These are phyloP conservation scores for Aureobasidium namibiae DNA, from an alignment of 2,329 filamentous ascomycete genomes.

Conservation along the genomic window DNA sequence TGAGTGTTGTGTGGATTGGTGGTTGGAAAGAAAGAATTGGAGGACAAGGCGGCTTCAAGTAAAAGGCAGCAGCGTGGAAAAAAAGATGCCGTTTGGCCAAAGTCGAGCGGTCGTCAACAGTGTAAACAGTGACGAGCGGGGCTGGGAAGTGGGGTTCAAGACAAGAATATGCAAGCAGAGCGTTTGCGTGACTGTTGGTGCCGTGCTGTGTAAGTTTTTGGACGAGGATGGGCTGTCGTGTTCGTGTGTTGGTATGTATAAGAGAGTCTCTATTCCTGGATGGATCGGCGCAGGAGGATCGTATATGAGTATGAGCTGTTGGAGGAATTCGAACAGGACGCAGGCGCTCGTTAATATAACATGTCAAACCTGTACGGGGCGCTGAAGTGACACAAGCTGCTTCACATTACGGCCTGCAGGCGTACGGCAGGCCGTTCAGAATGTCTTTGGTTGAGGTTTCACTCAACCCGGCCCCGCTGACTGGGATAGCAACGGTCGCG, in stretches of 20 bases:
- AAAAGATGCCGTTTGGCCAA: conserved; percentile 1
- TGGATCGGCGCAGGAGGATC: not conserved
- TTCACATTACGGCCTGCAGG: conserved; percentile 3
- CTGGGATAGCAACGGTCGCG: conserved; percentile 9
- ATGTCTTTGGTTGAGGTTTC: conserved; percentile 14
- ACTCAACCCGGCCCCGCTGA: conserved; percentile 8
- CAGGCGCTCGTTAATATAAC: conserved; percentile 10
- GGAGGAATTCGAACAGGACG: not conserved
- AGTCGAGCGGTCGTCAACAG: conserved; percentile 10
- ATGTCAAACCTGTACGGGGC: conserved; percentile 6
- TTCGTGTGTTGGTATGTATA: not conserved
- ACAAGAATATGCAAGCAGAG: conserved; percentile 8
- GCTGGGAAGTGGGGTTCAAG: conserved; percentile 11
- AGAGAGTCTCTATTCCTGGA: conserved; percentile 3
- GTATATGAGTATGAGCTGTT: conserved; percentile 1
- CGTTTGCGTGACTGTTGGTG: conserved; percentile 4
- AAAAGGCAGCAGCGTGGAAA: conserved; percentile 5
- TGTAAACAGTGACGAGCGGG: conserved; percentile 12
- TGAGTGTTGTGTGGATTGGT: conserved; percentile 1
- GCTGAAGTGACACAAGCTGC: conserved; percentile 8
- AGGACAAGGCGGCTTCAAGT: conserved; percentile 9
- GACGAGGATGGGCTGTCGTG: not conserved
- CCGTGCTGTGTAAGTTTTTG: not conserved
- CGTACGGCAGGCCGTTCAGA: conserved; percentile 2
- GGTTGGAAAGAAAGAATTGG: conserved; percentile 5